Evolutionary conservation across 179 eudicot genomes (phyloP).

Genomic region (Spinacia oleracea): DNA sequence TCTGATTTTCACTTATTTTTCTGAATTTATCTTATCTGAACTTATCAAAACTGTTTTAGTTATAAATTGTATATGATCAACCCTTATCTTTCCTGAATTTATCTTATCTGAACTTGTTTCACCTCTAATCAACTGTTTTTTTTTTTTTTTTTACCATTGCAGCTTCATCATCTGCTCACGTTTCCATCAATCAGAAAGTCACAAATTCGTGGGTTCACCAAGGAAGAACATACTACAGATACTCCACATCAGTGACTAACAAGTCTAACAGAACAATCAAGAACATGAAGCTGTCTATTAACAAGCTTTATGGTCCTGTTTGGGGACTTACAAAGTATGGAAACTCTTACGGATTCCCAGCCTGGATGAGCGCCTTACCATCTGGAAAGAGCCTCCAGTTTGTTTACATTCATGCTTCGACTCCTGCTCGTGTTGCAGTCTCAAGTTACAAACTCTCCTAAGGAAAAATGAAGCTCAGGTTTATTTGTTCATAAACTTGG

Average conservation of each 20-base stretch:
- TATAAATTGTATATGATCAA: too few relatives aligned
- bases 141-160: conserved; percentile 26
- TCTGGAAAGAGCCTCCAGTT: conserved; percentile 81
- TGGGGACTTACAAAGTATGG: conserved; percentile 77
- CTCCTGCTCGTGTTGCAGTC: conserved; percentile 60
- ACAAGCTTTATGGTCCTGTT: conserved; percentile 78
- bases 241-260: conserved; percentile 71
- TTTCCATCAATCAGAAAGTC: conserved; percentile 58
- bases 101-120: too few relatives aligned
- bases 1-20: too few relatives aligned
- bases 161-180: conserved; percentile 45
- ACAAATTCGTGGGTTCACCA: conserved; percentile 62
- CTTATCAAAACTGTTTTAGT: too few relatives aligned
- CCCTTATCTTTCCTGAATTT: too few relatives aligned
- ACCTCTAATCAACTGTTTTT: conserved; percentile 3
- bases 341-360: conserved; percentile 62
- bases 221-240: conserved; percentile 79
- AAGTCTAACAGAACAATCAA: conserved; percentile 63
- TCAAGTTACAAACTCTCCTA: conserved; percentile 66
- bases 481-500: conserved; percentile 30
- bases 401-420: conserved; percentile 74
- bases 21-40: too few relatives aligned
- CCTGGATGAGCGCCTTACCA: conserved; percentile 64
- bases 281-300: conserved; percentile 54
- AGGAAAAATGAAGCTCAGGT: conserved; percentile 23